Percentiles rank a stretch among this genome's conserved stretches.
Conservation (phyloP, 1,139 yeast species). For the Yamadazyma atlantica region DNA sequence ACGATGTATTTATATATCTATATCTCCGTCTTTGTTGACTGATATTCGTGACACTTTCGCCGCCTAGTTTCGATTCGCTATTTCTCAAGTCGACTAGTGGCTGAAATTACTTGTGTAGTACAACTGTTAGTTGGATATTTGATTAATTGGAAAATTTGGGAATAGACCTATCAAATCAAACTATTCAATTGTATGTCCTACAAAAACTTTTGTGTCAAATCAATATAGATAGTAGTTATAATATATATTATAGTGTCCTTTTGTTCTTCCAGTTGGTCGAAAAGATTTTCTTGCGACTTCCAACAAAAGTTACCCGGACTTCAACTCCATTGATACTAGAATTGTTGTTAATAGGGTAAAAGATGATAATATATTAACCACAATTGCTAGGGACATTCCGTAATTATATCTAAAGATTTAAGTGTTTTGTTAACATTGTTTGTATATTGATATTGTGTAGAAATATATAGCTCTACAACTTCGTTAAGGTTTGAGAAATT, state of each 20-base stretch:
- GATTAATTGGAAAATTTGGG: background rate
- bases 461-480: background rate
- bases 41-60: background rate
- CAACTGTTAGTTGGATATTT: background rate
- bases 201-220: background rate
- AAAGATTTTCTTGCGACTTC: slow-evolving; percentile 1
- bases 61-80: background rate
- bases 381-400: too few relatives aligned
- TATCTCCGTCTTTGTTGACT: background rate
- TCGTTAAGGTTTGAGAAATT: slow-evolving; percentile 7
- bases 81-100: background rate
- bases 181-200: background rate
- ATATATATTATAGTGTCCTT: too few relatives aligned
- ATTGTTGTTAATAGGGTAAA: too few relatives aligned
- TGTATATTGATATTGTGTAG: too few relatives aligned
- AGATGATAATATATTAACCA: too few relatives aligned
- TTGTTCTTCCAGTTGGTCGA: background rate
- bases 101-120: background rate
- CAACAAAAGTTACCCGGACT: background rate
- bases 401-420: too few relatives aligned
- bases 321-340: background rate
- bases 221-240: background rate
- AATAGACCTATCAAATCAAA: background rate
- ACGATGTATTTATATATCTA: slow-evolving; percentile 7
- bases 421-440: too few relatives aligned